Conservation (phyloP, 2,329 filamentous ascomycete species). For the Elsinoe australis region DNA sequence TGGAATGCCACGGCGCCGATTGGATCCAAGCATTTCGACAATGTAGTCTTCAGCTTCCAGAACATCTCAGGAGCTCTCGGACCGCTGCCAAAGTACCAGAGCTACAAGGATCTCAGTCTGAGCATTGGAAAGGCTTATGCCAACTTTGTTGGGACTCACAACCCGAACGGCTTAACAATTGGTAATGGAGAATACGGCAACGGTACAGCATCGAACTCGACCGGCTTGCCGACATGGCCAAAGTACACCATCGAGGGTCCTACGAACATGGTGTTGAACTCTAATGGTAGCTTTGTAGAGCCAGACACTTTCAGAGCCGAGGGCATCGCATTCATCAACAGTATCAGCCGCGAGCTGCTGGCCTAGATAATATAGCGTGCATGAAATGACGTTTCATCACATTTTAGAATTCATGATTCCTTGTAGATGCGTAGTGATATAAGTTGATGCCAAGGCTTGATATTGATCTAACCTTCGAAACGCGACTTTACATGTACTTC, state of each 20-base stretch:
- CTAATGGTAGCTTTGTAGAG: conserved; percentile 39
- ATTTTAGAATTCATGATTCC: too few relatives aligned
- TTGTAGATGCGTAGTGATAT: background rate
- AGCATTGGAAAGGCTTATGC: conserved; percentile 38
- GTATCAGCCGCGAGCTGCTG: conserved; percentile 24
- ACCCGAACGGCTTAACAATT: conserved; percentile 36
- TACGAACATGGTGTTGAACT: conserved; percentile 42
- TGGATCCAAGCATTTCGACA: conserved; percentile 43
- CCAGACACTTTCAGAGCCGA: conserved; percentile 43
- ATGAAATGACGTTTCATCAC: too few relatives aligned
- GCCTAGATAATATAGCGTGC: conserved; percentile 12
- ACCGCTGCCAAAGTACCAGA: conserved; percentile 34
- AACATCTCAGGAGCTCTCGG: conserved; percentile 45
- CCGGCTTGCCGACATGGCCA: conserved; percentile 37
- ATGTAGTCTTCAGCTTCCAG: conserved; percentile 46
- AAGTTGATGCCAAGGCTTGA: background rate
- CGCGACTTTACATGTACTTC: background rate
- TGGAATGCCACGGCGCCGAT: conserved; percentile 37
- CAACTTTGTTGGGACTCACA: conserved; percentile 37
- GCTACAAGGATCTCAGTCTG: conserved; percentile 33
- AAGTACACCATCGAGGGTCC: conserved; percentile 34
- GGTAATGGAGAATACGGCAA: conserved; percentile 7
- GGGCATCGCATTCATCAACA: conserved; percentile 41
- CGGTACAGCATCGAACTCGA: conserved; percentile 19
- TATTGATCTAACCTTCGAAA: too few relatives aligned